Evolutionary conservation across 352 stramenopile species (phyloP).

Genomic region (Lagenidium sp.): DNA sequence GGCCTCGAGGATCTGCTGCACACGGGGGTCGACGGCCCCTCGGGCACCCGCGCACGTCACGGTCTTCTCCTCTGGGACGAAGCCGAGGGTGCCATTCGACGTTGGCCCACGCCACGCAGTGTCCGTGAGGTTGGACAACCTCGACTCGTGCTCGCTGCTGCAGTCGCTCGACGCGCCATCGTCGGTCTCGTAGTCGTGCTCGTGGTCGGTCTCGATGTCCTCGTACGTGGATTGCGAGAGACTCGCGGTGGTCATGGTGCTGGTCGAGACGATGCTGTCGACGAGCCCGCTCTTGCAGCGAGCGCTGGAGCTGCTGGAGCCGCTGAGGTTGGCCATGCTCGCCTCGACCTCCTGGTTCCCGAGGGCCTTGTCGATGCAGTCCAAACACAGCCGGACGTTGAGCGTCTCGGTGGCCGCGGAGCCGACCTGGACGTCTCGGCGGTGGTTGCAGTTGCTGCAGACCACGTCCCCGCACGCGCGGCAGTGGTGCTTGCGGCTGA

Average conservation of each 20-base stretch:
- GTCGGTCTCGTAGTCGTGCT: constrained; percentile 20
- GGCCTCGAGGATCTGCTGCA: constrained; percentile 27
- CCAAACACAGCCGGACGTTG: constrained; percentile 56
- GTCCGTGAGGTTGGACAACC: no score
- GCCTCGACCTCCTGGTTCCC: constrained; percentile 19
- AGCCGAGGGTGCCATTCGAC: background rate
- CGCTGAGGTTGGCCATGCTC: background rate
- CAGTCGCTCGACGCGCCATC: background rate
- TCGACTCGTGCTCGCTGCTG: no score
- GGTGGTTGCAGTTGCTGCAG: constrained; percentile 61
- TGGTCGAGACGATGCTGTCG: background rate
- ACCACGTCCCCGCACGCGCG: constrained; percentile 73
- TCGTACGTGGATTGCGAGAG: constrained; percentile 29
- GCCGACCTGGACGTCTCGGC: constrained; percentile 37
- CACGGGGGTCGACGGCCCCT: constrained; percentile 17
- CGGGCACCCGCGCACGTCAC: constrained; percentile 18
- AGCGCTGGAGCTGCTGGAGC: background rate
- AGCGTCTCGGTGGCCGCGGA: constrained; percentile 15
- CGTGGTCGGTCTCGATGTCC: constrained; percentile 7
- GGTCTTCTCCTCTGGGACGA: constrained; percentile 18
- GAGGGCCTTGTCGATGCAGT: constrained; percentile 68
- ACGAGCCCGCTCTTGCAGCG: constrained; percentile 12
- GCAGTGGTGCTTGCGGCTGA: constrained; percentile 74
- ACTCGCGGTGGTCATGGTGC: constrained; percentile 11
- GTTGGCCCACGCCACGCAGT: no score